Evolutionary conservation across 2,329 filamentous ascomycete genomes (phyloP).

Genomic region (Rasamsonia emersonii): DNA sequence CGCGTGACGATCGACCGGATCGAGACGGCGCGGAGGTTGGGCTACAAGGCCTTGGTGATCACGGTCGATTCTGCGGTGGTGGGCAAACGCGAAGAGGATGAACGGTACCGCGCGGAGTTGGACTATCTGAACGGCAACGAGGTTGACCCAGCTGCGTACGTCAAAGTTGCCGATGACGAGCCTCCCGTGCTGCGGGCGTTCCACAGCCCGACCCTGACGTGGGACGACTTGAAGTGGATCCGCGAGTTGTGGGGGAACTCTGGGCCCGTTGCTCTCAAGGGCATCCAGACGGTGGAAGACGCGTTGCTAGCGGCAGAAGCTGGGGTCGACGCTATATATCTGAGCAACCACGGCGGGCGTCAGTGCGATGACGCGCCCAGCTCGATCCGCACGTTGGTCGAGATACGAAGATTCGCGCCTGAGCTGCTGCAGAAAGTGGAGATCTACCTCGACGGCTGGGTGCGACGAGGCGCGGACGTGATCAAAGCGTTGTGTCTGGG

Average conservation of each 20-base stretch:
- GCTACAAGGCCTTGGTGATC: constrained; percentile 20
- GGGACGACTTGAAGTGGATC: constrained; percentile 6
- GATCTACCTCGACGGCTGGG: constrained; percentile 78
- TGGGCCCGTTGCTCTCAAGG: constrained; percentile 51
- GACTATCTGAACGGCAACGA: no score
- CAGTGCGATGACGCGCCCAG: constrained; percentile 75
- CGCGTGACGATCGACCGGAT: constrained; percentile 15
- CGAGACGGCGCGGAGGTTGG: constrained; percentile 14
- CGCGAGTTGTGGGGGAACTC: not conserved
- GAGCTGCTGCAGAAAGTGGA: constrained; percentile 63
- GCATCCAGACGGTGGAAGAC: constrained; percentile 41
- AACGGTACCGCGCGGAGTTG: no score
- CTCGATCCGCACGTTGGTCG: constrained; percentile 61
- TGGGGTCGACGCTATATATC: constrained; percentile 40
- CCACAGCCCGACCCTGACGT: no score
- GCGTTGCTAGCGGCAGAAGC: constrained; percentile 34
- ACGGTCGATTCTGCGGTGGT: constrained; percentile 25
- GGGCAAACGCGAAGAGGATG: constrained; percentile 22
- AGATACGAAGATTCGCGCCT: constrained; percentile 66
- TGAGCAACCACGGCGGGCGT: constrained; percentile 44
- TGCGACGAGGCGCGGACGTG: constrained; percentile 76
- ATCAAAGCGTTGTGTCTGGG: constrained; percentile 81
- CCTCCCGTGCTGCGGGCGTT: no score
- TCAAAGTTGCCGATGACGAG: no score
- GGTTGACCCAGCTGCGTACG: no score